Evolutionary conservation across 345 rosid species (phyloP).

Genomic region (Pelargonium nanum): DNA sequence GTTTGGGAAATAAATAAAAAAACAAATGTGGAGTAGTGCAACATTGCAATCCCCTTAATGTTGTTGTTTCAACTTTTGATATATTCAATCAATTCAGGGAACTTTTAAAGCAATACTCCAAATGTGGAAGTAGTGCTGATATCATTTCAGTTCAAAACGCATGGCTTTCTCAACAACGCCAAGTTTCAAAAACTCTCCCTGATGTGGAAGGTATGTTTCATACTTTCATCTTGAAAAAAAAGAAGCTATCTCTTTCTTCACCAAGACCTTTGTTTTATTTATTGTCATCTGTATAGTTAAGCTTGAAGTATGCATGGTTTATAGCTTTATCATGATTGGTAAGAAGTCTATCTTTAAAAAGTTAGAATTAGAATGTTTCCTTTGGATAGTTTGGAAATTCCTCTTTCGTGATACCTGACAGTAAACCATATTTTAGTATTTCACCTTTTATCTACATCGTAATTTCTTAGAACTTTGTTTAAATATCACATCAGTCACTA

Average conservation of each 20-base stretch:
- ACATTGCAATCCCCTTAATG: neutral
- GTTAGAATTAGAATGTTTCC: too few relatives aligned
- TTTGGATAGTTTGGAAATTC: too few relatives aligned
- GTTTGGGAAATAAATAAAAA: neutral
- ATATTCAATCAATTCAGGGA: constrained; percentile 41
- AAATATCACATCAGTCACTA: too few relatives aligned
- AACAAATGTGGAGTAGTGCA: neutral
- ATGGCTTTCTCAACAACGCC: constrained; percentile 76
- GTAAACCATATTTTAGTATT: too few relatives aligned
- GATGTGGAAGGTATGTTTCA: constrained; percentile 30
- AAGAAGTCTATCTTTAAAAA: too few relatives aligned
- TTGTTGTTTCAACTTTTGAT: neutral
- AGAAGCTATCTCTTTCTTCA: neutral
- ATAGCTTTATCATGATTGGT: too few relatives aligned
- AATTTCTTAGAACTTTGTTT: too few relatives aligned
- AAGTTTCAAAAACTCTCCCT: constrained; percentile 37
- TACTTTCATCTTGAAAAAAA: neutral
- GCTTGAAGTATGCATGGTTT: too few relatives aligned
- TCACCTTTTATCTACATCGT: too few relatives aligned
- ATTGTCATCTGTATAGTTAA: too few relatives aligned
- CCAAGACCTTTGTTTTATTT: neutral
- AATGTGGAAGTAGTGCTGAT: constrained; percentile 64
- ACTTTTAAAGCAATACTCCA: constrained; percentile 70
- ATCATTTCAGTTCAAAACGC: constrained; percentile 71
- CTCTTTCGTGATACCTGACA: too few relatives aligned